Base-by-base conservation (phyloP, 805 yeast species). In the Ogataea pini region DNA sequence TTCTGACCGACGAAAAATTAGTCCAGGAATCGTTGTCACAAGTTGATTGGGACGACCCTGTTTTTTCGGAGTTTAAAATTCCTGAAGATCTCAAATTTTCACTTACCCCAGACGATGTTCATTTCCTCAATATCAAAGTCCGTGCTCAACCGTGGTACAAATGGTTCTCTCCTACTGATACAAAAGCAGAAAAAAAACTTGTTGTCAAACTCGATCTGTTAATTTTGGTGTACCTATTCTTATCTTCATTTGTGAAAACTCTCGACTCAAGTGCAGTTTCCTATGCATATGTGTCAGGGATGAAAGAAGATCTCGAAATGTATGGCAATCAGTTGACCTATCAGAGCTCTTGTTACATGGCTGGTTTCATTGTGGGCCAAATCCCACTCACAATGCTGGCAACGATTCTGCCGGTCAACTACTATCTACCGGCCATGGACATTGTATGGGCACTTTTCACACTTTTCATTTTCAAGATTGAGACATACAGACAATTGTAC, bases 231-330 rank as follows among this genome's bases (percentile, higher is more conserved):
- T 43, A 43, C 64, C 34, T 39, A 8, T 39, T 39, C 62, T 63
- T 81, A 49, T 81, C 80, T 1, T 83, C 83, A 62, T 85, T 86
- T 85, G 79, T 84, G 47, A 84, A 83, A 61, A 79, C 80, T 46
- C 67, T 85, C 40, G 89, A 85, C 59, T 75, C 74, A 47, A 71
- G 78, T 39, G 84, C 83, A 59, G 67, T 80, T 45, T 78, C 72
- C 50, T 83, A 83, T 58, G 89, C 89, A 1, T 85, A 83, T 59
- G 84, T 81, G 37, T 77, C 84, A 8, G 83, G 85, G 13, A 74
- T 85, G 79, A 67, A 75, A 50, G 82, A 79, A 55, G 81, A 72
- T 44, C 62, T 84, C 27, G 71, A 72, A 4, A 73, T 85, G 78
- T 59, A 72, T 48, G 87, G 86, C 19, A 80, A 83, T 58, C 88